phyloP scores from a whole-genome alignment of 129 eudicot species.

The Calendula officinalis region DNA sequence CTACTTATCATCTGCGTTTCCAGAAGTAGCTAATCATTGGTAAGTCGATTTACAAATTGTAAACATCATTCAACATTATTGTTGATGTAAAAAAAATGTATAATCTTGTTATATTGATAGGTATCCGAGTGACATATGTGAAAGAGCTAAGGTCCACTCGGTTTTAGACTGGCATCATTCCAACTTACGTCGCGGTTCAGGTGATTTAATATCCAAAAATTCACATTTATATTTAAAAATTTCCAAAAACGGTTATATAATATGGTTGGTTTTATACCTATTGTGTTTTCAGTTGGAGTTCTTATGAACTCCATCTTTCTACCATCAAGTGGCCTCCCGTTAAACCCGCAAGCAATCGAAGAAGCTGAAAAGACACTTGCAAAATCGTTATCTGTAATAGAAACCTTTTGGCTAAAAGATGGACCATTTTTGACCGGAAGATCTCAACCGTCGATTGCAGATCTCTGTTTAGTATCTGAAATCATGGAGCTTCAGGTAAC shows the following conservation, averaged over 20 bases:
- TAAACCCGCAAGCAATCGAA: slow-evolving; percentile 51
- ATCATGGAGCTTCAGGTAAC: slow-evolving; percentile 80
- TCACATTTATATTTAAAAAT: background rate
- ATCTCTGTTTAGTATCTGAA: slow-evolving; percentile 79
- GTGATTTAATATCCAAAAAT: slow-evolving; percentile 27
- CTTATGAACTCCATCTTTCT: slow-evolving; percentile 41
- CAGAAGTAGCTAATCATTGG: slow-evolving; percentile 71
- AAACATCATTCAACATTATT: background rate
- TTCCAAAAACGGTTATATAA: background rate
- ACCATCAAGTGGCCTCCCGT: slow-evolving; percentile 41
- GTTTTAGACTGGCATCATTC: slow-evolving; percentile 36
- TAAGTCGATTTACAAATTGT: slow-evolving; percentile 22
- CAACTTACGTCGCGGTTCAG: slow-evolving; percentile 68
- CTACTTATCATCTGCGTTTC: slow-evolving; percentile 55
- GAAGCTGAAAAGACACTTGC: slow-evolving; percentile 47
- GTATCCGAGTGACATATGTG: slow-evolving; percentile 68
- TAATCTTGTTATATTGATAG: slow-evolving; percentile 29
- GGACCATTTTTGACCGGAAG: slow-evolving; percentile 66
- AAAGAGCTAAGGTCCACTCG: slow-evolving; percentile 66
- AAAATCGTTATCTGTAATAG: slow-evolving; percentile 54
- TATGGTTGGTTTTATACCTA: background rate
- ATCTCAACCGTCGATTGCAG: slow-evolving; percentile 73
- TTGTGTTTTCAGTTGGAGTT: slow-evolving; percentile 40
- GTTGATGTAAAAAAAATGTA: background rate
- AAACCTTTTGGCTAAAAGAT: slow-evolving; percentile 61